phyloP scores from a whole-genome alignment of 306 rosid species.

The Carpinus fangiana region DNA sequence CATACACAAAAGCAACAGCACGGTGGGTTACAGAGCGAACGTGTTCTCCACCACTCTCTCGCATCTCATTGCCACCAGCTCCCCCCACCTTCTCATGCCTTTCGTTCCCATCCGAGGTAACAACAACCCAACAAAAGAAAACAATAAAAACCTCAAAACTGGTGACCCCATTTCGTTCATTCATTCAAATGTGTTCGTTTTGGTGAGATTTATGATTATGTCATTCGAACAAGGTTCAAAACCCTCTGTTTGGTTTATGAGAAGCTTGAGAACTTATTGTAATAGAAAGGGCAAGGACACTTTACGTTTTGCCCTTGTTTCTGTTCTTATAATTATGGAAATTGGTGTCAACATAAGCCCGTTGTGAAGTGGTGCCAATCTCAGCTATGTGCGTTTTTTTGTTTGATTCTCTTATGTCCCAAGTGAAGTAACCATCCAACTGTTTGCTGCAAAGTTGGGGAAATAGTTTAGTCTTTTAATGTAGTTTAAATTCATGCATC shows the following conservation, averaged over 20 bases:
- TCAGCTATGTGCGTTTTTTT: background rate
- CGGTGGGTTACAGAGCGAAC: conserved; percentile 82
- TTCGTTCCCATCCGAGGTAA: conserved; percentile 76
- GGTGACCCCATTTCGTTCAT: background rate
- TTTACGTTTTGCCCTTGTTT: background rate
- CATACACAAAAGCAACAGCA: conserved; percentile 84
- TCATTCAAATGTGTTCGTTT: background rate
- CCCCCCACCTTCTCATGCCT: conserved; percentile 68
- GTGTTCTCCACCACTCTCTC: conserved; percentile 89
- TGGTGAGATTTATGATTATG: background rate
- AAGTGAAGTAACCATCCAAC: background rate
- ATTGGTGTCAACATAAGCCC: background rate
- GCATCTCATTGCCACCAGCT: conserved; percentile 79
- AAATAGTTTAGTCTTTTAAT: background rate
- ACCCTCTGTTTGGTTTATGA: background rate
- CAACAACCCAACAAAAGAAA: background rate
- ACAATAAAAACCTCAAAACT: background rate
- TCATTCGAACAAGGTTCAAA: background rate
- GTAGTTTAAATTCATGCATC: background rate
- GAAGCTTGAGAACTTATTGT: background rate
- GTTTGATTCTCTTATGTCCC: background rate
- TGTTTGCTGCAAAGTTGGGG: background rate
- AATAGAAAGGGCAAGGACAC: background rate
- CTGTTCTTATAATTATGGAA: background rate
- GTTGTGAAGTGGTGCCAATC: background rate